Percentiles rank a stretch among this genome's conserved stretches.
phyloP scores from a whole-genome alignment of 176 grass and related monocot genomes.

The Oryza glumipatula region DNA sequence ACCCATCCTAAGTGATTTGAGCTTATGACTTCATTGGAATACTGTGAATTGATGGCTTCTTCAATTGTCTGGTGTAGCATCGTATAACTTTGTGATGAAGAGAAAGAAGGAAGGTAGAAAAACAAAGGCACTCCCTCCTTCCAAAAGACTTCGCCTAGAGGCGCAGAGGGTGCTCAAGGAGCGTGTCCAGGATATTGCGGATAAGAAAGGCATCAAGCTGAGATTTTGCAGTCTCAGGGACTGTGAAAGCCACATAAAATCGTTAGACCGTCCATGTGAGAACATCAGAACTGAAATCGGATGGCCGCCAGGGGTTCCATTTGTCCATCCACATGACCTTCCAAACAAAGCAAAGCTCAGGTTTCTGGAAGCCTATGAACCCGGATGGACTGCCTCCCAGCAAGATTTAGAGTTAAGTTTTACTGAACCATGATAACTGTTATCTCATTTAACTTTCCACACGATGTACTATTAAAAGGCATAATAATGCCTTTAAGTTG shows the following conservation, averaged over 20 bases:
- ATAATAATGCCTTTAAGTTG: constrained; percentile 13
- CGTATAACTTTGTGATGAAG: constrained; percentile 52
- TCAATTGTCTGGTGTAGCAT: constrained; percentile 58
- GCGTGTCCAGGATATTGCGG: constrained; percentile 86
- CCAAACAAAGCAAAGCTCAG: constrained; percentile 90
- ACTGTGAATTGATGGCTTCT: constrained; percentile 9
- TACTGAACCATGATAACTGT: constrained; percentile 38
- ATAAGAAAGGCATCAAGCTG: constrained; percentile 85
- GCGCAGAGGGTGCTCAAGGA: constrained; percentile 94
- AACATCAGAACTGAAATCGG: constrained; percentile 70
- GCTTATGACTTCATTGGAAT: neutral
- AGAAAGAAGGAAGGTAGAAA: constrained; percentile 62
- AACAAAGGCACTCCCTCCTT: constrained; percentile 79
- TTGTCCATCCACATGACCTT: constrained; percentile 98
- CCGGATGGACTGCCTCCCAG: constrained; percentile 83
- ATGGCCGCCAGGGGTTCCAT: constrained; percentile 88
- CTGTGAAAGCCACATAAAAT: constrained; percentile 71
- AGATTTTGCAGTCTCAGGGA: constrained; percentile 84
- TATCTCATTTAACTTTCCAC: constrained; percentile 3
- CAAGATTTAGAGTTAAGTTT: constrained; percentile 84
- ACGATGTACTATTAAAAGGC: neutral
- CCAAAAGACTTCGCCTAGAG: constrained; percentile 85
- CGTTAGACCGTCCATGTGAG: constrained; percentile 57
- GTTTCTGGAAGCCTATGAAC: constrained; percentile 93
- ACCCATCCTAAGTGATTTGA: neutral